Base-by-base conservation (phyloP, 805 yeast species). In the Wickerhamomyces chaumierensis region DNA sequence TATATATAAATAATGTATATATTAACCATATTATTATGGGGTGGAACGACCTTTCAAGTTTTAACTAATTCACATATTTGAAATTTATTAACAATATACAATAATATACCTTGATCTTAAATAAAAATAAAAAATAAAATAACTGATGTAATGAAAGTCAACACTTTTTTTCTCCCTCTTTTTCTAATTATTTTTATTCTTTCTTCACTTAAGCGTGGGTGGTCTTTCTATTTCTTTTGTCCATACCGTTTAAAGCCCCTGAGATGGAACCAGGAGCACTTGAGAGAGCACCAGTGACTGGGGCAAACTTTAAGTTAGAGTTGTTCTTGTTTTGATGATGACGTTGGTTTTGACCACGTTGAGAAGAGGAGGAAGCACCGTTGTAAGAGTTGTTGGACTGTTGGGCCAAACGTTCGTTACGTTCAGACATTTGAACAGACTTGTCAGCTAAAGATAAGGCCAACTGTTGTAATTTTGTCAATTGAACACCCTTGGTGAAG, bases 401-500 rank as follows among this genome's bases (percentile, higher is more conserved):
- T 36, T 51, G 57, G 39, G 84, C 81, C 38, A 85, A 71, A 59
- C 85, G 78, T 61, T 85, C 95, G 58, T 84, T 85, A 66, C 84
- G 77, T 60, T 86, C 95, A 39, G 81, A 73, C 48, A 86, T 70
- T 52, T 79, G 76, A 41, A 71, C 72, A 38, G 83, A 80, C 69
- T 81, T 82, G 44, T 86, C 95, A 45, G 85, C 81, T 64, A 92
- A 70, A 35, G 80, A 75, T 45, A 86, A 67, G 17, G 96, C 94
- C 54, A 90, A 71, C 58, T 82, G 86, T 69, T 90, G 96, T 61
- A 90, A 71, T 56, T 77, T 81, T 43, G 92, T 71, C 49, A 86
- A 73, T 57, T 83, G 95, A 38, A 77, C 83, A 48, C 83, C 88
- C 51, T 75, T 76, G 40, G 77, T 69, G 60, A 88, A 82, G 52